Conservation (phyloP, 1,139 yeast genomes). For the Diutina scorzettiae region DNA sequence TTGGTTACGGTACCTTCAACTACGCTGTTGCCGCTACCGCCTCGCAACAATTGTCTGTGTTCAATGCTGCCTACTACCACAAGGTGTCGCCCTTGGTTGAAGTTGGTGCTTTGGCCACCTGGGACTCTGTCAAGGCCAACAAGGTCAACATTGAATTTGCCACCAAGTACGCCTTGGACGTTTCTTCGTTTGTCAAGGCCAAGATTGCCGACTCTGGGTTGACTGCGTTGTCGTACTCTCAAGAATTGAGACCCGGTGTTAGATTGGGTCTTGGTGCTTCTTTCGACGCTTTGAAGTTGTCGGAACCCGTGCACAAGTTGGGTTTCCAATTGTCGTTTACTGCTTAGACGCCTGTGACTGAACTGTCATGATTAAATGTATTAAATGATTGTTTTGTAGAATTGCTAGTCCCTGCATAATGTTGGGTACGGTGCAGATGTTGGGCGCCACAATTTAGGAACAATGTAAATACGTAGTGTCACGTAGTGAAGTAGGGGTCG, state of each 20-base stretch:
- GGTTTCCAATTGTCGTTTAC: conserved; percentile 91
- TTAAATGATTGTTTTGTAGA: not conserved
- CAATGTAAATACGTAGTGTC: too few species aligned
- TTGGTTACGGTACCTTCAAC: conserved; percentile 83
- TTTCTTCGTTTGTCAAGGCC: conserved; percentile 84
- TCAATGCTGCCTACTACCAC: conserved; percentile 97
- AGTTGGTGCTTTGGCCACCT: conserved; percentile 96
- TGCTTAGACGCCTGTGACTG: too few species aligned
- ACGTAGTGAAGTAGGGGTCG: too few species aligned
- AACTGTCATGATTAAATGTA: conserved; percentile 3
- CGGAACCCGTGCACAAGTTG: conserved; percentile 96
- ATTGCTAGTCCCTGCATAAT: too few species aligned
- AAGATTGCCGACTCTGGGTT: conserved; percentile 96
- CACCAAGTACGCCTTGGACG: conserved; percentile 85
- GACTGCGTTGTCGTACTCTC: conserved; percentile 91
- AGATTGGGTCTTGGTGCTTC: conserved; percentile 96
- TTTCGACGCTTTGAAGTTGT: conserved; percentile 89
- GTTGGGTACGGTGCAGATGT: too few species aligned
- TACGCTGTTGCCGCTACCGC: conserved; percentile 86
- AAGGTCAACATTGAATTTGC: conserved; percentile 82
- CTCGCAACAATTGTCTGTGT: conserved; percentile 79
- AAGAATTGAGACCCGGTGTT: conserved; percentile 93
- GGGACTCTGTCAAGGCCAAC: conserved; percentile 73
- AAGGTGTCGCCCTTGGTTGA: conserved; percentile 82
- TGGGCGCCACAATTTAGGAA: too few species aligned